Evolutionary conservation across 2,329 filamentous ascomycete genomes (phyloP).

Genomic region (Paecilomyces formosus): DNA sequence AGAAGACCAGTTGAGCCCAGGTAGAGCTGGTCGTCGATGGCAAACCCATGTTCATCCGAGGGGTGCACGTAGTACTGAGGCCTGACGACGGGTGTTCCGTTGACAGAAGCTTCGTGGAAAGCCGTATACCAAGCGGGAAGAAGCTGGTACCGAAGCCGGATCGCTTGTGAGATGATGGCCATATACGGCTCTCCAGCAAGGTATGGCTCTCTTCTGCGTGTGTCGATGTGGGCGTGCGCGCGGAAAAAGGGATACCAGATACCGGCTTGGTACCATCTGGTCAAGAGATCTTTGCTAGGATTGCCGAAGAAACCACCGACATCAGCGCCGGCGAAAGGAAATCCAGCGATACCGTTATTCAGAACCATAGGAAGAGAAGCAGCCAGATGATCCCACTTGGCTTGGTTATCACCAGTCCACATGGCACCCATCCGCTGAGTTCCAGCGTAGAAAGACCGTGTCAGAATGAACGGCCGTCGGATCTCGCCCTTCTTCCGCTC

Average conservation of each 20-base stretch:
- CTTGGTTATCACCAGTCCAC: constrained; percentile 99
- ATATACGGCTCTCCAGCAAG: constrained; percentile 77
- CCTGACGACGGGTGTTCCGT: constrained; percentile 78
- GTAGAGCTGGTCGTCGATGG: constrained; percentile 88
- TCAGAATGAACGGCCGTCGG: constrained; percentile 84
- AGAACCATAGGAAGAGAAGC: constrained; percentile 88
- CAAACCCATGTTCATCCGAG: constrained; percentile 75
- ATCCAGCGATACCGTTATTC: constrained; percentile 85
- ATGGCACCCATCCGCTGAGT: constrained; percentile 86
- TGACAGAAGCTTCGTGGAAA: constrained; percentile 78
- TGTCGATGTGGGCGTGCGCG: constrained; percentile 92
- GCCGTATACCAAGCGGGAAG: constrained; percentile 95
- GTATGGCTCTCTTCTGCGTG: constrained; percentile 89
- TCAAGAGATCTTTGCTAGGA: constrained; percentile 82
- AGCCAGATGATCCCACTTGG: constrained; percentile 84
- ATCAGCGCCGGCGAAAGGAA: constrained; percentile 89
- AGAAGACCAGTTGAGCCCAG: constrained; percentile 80
- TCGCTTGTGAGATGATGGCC: constrained; percentile 75
- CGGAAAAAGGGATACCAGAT: constrained; percentile 99
- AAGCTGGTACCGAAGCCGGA: constrained; percentile 81
- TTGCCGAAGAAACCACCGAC: constrained; percentile 98
- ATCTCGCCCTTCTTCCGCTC: constrained; percentile 80
- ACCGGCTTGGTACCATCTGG: constrained; percentile 93
- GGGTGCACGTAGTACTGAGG: constrained; percentile 94
- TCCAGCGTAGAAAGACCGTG: constrained; percentile 84